These are phyloP conservation scores for Alopecurus myosuroides DNA, from an alignment of 176 grass and related monocot genomes.

Conservation along the genomic window DNA sequence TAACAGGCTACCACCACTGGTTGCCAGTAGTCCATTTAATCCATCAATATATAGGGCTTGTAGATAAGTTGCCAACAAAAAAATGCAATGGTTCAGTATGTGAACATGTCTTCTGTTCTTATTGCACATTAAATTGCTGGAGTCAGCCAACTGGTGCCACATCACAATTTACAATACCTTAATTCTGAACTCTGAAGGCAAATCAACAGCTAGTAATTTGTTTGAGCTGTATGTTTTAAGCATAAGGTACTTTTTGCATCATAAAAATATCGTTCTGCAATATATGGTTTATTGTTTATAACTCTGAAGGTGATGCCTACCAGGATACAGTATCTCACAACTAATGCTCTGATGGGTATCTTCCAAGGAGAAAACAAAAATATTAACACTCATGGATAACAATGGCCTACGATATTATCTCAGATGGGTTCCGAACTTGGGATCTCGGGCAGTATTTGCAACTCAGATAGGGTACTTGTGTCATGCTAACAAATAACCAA, in stretches of 20 bases:
- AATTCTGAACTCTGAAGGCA: not conserved
- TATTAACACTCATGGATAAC: not conserved
- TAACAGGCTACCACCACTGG: not conserved
- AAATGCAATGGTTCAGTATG: not conserved
- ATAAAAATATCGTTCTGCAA: not conserved
- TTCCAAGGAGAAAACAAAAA: not conserved
- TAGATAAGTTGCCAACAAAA: slow-evolving; percentile 12
- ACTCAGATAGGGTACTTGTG: not conserved
- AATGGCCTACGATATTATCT: not conserved
- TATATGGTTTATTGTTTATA: not conserved
- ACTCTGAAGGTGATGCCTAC: not conserved
- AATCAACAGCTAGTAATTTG: not conserved
- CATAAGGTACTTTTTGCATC: slow-evolving; percentile 1
- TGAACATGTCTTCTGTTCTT: not conserved
- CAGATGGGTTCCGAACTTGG: not conserved
- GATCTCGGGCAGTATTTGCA: not conserved
- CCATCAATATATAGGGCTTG: slow-evolving; percentile 13
- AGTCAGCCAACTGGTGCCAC: not conserved
- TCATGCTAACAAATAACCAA: not conserved
- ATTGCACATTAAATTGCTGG: not conserved
- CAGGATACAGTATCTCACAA: not conserved
- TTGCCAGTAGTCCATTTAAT: slow-evolving; percentile 20
- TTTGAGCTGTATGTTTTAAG: not conserved
- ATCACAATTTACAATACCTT: not conserved
- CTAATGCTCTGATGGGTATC: not conserved